A percentile compares a stretch with the other conserved stretches of the same genome.
Conservation (phyloP, 331 rosid species). For the Prunus yedoensis region DNA sequence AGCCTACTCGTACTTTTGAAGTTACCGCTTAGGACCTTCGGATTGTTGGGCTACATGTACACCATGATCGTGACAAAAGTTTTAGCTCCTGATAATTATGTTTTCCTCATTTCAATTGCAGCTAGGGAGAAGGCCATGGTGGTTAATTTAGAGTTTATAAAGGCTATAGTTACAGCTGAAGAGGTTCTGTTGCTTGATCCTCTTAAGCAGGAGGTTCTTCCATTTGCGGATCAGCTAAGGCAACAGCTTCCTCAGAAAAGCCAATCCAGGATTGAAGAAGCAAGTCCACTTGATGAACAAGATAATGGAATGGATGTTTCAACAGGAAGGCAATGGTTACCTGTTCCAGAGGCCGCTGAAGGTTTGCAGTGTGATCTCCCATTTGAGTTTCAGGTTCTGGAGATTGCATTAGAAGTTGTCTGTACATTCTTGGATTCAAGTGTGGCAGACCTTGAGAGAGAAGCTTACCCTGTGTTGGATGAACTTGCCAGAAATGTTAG, state of each 20-base stretch:
- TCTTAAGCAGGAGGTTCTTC: constrained; percentile 80
- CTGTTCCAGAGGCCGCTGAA: constrained; percentile 54
- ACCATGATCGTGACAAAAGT: neutral
- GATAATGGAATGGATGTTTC: constrained; percentile 47
- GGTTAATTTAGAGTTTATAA: constrained; percentile 84
- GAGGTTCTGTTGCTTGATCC: constrained; percentile 90
- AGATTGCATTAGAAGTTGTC: constrained; percentile 88
- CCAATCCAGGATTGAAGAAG: constrained; percentile 33
- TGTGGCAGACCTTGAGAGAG: constrained; percentile 84
- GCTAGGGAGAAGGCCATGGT: constrained; percentile 98
- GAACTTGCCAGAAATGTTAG: constrained; percentile 90
- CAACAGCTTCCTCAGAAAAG: constrained; percentile 59
- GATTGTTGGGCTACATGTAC: neutral
- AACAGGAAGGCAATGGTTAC: constrained; percentile 49
- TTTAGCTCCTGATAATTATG: constrained; percentile 6
- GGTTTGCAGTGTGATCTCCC: constrained; percentile 82
- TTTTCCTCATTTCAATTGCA: constrained; percentile 33
- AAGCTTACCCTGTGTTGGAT: constrained; percentile 86
- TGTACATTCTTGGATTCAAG: constrained; percentile 69
- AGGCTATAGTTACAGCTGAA: constrained; percentile 91
- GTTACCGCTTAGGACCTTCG: neutral
- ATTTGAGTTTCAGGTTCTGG: constrained; percentile 90
- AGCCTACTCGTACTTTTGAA: neutral
- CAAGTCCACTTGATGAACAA: constrained; percentile 45
- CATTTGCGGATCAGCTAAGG: constrained; percentile 87